Evolutionary conservation across 73 alveolate species (phyloP), one percentile per base, ranked within the genome.

Genomic region (Paramecium pentaurelia): DNA sequence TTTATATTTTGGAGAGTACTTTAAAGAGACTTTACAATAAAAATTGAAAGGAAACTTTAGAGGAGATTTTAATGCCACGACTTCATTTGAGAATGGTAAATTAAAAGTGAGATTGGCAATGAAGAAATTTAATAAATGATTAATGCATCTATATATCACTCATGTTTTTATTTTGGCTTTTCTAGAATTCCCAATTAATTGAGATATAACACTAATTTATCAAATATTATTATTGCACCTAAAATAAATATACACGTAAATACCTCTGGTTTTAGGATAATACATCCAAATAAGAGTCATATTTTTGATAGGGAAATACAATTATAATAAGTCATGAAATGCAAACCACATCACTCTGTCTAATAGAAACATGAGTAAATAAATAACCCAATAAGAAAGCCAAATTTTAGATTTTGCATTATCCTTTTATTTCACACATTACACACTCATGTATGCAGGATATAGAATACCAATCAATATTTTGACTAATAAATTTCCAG

Each of bases 261-360:
- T 80, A 80, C 91, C 91, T 44, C 91, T 40, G 49, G 91, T 80
- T 47, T 27, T 80, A 8, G 91, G 91, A 80, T 80, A 80, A 80
- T 80, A 80, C 75, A 80, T 45, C 91, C 91, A 80, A 27, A 80
- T 80, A 8, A 49, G 42, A 80, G 32, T 27, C 91, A 80, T 80
- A 34, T 80, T 44, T 36, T 80, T 80, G 27, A 80, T 28, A 10
- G 91, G 91, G 45, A n/a, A 80, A 47, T 80, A 80, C 18, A 80
- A 36, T 45, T 34, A 49, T 32, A 32, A 49, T 22, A 80, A 20
- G 30, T 80, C 91, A 25, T 80, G 91, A 47, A 80, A 49, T 12
- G 58, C 49, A 22, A 80, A 80, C 91, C 91, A 80, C 44, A 80
- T 49, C n/a, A 80, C 47, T 80, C 91, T 40, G 27, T 80, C 91